phyloP scores from a whole-genome alignment of 257 asterid genomes.

The Salvia rosmarinus region DNA sequence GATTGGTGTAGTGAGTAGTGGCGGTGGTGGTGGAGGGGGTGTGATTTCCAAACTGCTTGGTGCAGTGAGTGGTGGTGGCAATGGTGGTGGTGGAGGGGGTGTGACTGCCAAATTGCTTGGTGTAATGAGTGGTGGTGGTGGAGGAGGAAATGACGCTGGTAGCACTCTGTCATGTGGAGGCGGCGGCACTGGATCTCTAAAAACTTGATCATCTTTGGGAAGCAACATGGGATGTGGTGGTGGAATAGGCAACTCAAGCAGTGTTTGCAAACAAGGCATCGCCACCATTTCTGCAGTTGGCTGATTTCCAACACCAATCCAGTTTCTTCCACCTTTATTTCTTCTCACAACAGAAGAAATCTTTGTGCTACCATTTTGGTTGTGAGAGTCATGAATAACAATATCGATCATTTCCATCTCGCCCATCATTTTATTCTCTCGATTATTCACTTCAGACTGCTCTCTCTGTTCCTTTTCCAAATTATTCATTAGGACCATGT shows the following conservation, averaged over 20 bases:
- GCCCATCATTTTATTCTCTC: slow-evolving; percentile 46
- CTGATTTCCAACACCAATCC: slow-evolving; percentile 21
- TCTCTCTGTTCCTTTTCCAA: slow-evolving; percentile 31
- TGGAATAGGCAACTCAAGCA: neutral
- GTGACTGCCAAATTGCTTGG: slow-evolving; percentile 15
- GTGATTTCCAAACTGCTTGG: neutral
- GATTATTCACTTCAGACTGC: slow-evolving; percentile 32
- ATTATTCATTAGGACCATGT: slow-evolving; percentile 36
- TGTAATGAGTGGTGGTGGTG: slow-evolving; percentile 27
- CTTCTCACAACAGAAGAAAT: slow-evolving; percentile 30
- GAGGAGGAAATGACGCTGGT: slow-evolving; percentile 6
- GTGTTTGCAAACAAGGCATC: neutral
- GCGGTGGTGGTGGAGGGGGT: slow-evolving; percentile 29
- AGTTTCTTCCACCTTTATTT: slow-evolving; percentile 22
- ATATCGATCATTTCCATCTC: slow-evolving; percentile 43
- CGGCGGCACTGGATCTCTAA: slow-evolving; percentile 25
- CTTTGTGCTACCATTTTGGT: slow-evolving; percentile 31
- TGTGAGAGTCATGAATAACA: slow-evolving; percentile 23
- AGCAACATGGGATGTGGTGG: slow-evolving; percentile 26
- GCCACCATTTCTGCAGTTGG: slow-evolving; percentile 9
- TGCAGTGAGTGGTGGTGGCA: neutral
- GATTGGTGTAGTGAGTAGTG: too few relatives aligned
- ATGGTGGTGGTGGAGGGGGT: slow-evolving; percentile 33
- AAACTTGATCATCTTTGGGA: neutral
- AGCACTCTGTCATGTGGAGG: neutral